phyloP scores from a whole-genome alignment of 2,329 filamentous ascomycete genomes.

The Corynespora cassiicola region DNA sequence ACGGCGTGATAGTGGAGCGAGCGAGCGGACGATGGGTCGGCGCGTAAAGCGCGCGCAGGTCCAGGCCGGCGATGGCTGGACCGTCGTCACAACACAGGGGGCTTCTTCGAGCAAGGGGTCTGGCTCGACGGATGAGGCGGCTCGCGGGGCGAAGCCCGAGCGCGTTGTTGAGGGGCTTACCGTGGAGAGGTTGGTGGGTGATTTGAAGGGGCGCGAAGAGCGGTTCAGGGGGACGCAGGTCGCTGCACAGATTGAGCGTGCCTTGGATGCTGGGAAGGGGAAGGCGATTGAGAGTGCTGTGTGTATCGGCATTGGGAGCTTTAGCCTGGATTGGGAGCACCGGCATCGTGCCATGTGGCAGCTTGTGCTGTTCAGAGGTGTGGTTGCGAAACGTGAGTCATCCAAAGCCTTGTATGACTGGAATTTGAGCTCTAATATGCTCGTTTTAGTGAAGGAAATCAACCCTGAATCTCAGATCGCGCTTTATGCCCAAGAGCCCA shows the following conservation, averaged over 20 bases:
- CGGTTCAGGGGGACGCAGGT: constrained; percentile 31
- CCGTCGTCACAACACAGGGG: constrained; percentile 41
- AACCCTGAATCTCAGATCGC: constrained; percentile 7
- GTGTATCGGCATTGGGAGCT: constrained; percentile 46
- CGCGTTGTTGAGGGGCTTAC: constrained; percentile 30
- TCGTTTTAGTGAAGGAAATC: too few relatives aligned
- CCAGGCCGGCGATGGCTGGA: constrained; percentile 43
- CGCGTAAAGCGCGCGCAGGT: constrained; percentile 40
- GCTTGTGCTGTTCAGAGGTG: constrained; percentile 40
- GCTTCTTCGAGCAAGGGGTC: constrained; percentile 6
- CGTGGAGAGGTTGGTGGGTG: constrained; percentile 24
- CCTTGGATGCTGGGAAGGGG: too few relatives aligned
- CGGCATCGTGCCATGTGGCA: constrained; percentile 44
- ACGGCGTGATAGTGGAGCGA: neutral
- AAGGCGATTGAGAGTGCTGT: constrained; percentile 28
- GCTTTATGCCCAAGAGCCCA: constrained; percentile 44
- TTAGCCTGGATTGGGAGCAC: constrained; percentile 43
- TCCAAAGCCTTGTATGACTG: too few relatives aligned
- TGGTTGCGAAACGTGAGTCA: constrained; percentile 23
- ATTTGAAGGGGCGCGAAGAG: constrained; percentile 28
- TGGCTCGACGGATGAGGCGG: constrained; percentile 5
- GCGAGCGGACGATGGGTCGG: constrained; percentile 11
- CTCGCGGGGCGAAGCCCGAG: constrained; percentile 17
- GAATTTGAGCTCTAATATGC: too few relatives aligned
- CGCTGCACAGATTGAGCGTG: constrained; percentile 22